phyloP scores from a whole-genome alignment of 257 asterid species.

The Eustoma russellianum region DNA sequence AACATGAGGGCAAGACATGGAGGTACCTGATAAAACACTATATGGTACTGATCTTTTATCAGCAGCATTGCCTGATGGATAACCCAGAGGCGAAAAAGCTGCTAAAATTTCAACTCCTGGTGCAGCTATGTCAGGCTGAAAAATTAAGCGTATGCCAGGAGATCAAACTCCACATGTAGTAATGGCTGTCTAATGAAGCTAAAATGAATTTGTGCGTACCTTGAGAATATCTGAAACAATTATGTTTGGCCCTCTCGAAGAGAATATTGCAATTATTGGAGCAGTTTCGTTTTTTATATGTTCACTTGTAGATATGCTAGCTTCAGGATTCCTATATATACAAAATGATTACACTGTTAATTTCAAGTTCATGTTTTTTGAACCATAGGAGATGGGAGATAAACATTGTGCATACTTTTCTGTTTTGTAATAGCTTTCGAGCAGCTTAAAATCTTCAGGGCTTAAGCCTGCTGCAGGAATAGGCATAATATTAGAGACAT shows the following conservation, averaged over 20 bases:
- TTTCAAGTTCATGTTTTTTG: neutral
- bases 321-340: constrained; percentile 6
- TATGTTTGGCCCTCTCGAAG: constrained; percentile 15
- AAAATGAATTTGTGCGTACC: neutral
- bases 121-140: constrained; percentile 22
- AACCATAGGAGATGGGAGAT: no score
- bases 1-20: constrained; percentile 23
- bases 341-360: neutral
- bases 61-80: neutral
- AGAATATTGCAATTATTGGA: constrained; percentile 14
- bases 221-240: constrained; percentile 11
- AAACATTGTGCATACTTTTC: constrained; percentile 6
- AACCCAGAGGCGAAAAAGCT: constrained; percentile 4
- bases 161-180: no score
- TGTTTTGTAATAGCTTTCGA: constrained; percentile 4
- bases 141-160: neutral
- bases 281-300: neutral
- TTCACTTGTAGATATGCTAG: neutral
- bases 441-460: neutral
- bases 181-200: no score
- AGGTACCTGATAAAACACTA: constrained; percentile 14
- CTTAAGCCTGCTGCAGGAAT: constrained; percentile 13
- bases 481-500: constrained; percentile 14
- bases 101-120: constrained; percentile 23
- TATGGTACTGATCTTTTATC: constrained; percentile 11